Base-by-base conservation (phyloP, 495 filamentous ascomycete genomes). In the Neurospora sp. region DNA sequence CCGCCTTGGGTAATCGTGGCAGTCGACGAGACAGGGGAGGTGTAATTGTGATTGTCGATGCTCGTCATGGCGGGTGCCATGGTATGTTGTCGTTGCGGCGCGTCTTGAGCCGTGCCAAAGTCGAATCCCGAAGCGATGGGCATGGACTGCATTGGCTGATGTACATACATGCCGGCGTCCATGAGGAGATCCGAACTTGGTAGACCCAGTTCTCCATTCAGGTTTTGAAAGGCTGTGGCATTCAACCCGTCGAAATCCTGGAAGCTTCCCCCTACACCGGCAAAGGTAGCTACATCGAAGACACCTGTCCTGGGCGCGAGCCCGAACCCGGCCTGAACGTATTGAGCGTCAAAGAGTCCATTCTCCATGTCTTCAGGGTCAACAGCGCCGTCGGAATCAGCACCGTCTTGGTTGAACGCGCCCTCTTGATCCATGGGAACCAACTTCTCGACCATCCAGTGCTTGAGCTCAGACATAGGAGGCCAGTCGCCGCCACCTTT, bases 401-500 rank as follows among this genome's bases (percentile, higher is more conserved):
- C 77, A 20, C 78, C 80, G 44, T 81, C 80, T 16, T 41, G 73
- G 11, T 38, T 39, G 69, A 77, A 46, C 16, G 78, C 69, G 10
- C 72, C 77, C 41, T 74, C 74, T 46, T 82, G 73, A 70, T 84
- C 80, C 69, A 82, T 79, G 42, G 74, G 76, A 14, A 86, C 85
- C 18, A 79, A 86, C 37, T 92, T 87, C 81, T 94, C 89, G 42
- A 85, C 82, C 89, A 97, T 93, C 93, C 93, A 97, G 69, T 87
- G 83, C 83, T 93, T 94, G 75, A 96, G 84, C 72, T 90, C 88
- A 37, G 89, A 86, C 92, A 97, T 97, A 0, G 92, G 81, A 9
- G 94, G 94, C 80, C 90, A 89, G 70, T 94, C 91, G 4, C 94
- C 94, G 18, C 93, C 93, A 1, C 92, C 93, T 76, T 93, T 95